Base-by-base conservation (phyloP, 2,329 filamentous ascomycete species). In the Hortaea werneckii region DNA sequence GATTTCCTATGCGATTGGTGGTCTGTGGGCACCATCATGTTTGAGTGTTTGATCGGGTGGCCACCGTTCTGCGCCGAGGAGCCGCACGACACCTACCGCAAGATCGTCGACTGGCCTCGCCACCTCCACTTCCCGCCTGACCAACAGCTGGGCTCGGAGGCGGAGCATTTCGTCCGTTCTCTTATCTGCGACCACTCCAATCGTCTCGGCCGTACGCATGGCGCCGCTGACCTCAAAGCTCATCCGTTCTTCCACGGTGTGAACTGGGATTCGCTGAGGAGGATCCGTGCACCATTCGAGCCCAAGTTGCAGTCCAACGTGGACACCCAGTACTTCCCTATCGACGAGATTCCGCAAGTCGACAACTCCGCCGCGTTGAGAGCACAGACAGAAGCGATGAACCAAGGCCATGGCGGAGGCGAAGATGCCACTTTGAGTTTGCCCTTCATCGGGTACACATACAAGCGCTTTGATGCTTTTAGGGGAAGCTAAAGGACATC, bases 11-110 rank as follows among this genome's bases (percentile, higher is more conserved):
- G 92, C 65, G 92, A 98, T 73, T 98, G 92, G 92, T 98, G 92
- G 92, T 94, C 87, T 20, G 78, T 98, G 42, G 92, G 92, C 44
- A 95, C 92, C 39, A 98, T 98, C 70, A 96, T 98, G 92, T 98
- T 96, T 60, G 92, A 98, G 69, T 98, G 92, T 67, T 76, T 98
- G 56, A 88, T 98, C 50, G 92, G 92, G 59, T 98, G 92, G 92
- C 92, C 92, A 45, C 92, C 92, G 29, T 98, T 98, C 78, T 98
- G 92, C 66, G 90, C 92, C 13, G 92, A 98, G 66, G 90, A 96
- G 64, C 86, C 88, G 50, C 90, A 94, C 63, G 92, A 96, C 66
- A 96, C 92, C 1, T 98, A 98, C 70, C 84, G 90, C 56, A 98
- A 98, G 77, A 98, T 98, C 66, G 88, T 98, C 59, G 95, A 95